Base-by-base conservation (phyloP, 2,329 filamentous ascomycete species). In the Nemania sp. region DNA sequence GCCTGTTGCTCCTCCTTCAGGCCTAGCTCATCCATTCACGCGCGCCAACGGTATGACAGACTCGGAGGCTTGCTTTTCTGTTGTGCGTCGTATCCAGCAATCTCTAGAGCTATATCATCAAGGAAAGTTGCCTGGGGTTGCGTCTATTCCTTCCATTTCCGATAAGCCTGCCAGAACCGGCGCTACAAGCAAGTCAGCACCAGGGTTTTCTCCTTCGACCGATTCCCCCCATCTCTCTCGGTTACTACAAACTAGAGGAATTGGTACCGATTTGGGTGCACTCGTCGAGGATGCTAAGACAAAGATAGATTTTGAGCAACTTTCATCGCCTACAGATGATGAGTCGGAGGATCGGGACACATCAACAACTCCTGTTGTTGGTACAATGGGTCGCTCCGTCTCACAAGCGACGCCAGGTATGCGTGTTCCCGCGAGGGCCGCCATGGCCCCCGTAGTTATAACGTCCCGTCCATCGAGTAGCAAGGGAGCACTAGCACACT, bases 161-260 rank as follows among this genome's bases (percentile, higher is more conserved):
- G 63, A 69, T 38, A 64, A 72, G 66, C 57, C 72, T 41, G 69
- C 69, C 35, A 78, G 70, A 43, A 60, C 70, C 52, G 66, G 63
- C 60, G 53, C 64, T 62, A 60, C 77, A 18, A 70, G 78, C 51
- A 74, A 76, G 47, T 53, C 62, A 58, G 72, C 78, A 54, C 70
- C 79, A 58, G 74, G 75, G n/a, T 88, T 89, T 74, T 80, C 85
- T 62, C 84, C 84, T 58, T 88, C 89, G 11, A 78, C 85, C 6
- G 85, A 88, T 38, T 87, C 88, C 18, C 92, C 92, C 15, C 86
- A 92, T 79, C 83, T 94, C 22, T 92, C 91, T 32, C 85, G 85
- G 47, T 79, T 93, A 54, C 83, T 93, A 80, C 83, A 88, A 72
- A 85, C 82, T 70, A 86, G 85, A 75, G 90, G 90, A 38, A 86